Evolutionary conservation across 2,329 filamentous ascomycete species (phyloP), one percentile per base, ranked within the genome.

Genomic region (Monilinia aucupariae): DNA sequence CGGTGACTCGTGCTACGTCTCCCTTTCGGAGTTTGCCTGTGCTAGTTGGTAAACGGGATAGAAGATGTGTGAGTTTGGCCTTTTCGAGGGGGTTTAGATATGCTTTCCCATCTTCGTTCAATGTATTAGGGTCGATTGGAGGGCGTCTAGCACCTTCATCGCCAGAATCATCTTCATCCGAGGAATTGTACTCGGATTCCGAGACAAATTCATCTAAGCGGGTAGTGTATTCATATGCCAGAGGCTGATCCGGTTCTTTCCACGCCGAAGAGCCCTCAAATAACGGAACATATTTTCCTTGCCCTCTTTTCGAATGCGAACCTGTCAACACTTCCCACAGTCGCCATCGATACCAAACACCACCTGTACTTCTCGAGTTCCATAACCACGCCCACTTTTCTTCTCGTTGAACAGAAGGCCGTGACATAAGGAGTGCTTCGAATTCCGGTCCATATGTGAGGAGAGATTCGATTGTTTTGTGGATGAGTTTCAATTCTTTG

Each of bases 351-450:
- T 97, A 97, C 83, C 92, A 99, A 20, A 96, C 84, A 20, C 89
- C 93, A 32, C 86, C 92, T 66, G 82, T 80, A 71, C 87, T 92
- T 68, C 87, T 83, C 25, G 92, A 83, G 74, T 97, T 89, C 87
- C 91, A 99, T 6, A 99, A 80, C 90, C 92, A 99, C 0, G 92
- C 89, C 86, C 93, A 97, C 68, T 88, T 92, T 74, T 96, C 90
- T 64, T 96, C 90, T 48, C 82, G 83, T 73, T 96, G 91, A 1
- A 97, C 89, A 61, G 92, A 86, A 0, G 89, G 85, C 22, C 90
- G 82, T 56, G 87, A 88, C 94, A 97, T 97, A 8, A 99, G 81
- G 2, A 96, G 79, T 6, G 92, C 92, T 75, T 99, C 94, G 65
- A 96, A 96, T 71, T 94, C 91, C 0, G 90, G 85, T 0, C 92